phyloP scores from a whole-genome alignment of 2,329 filamentous ascomycete genomes.

The Sphaerulina musiva region DNA sequence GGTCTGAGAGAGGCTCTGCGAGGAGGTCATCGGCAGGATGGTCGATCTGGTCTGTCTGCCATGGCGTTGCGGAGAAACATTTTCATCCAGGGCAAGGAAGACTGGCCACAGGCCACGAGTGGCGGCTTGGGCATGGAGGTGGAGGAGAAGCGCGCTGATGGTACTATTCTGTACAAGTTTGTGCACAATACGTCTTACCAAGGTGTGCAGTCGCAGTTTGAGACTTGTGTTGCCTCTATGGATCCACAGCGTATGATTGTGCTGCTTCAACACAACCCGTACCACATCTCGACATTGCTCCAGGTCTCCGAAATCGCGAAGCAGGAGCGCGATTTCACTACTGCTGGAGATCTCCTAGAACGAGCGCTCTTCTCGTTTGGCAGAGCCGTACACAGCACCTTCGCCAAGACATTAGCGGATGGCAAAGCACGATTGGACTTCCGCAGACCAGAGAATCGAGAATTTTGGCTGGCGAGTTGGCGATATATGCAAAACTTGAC shows the following conservation, averaged over 20 bases:
- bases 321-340: slow-evolving; percentile 79
- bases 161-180: slow-evolving; percentile 68
- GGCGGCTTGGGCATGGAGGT: slow-evolving; percentile 80
- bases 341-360: slow-evolving; percentile 81
- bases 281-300: slow-evolving; percentile 88
- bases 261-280: slow-evolving; percentile 68
- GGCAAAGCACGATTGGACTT: slow-evolving; percentile 81
- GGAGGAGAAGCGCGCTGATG: slow-evolving; percentile 50
- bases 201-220: slow-evolving; percentile 67
- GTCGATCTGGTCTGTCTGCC: slow-evolving; percentile 60
- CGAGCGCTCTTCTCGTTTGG: slow-evolving; percentile 89
- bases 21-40: slow-evolving; percentile 46
- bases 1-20: slow-evolving; percentile 53
- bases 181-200: slow-evolving; percentile 69
- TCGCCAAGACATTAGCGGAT: slow-evolving; percentile 65
- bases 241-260: slow-evolving; percentile 77
- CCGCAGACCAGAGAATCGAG: slow-evolving; percentile 74
- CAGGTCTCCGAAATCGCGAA: slow-evolving; percentile 90
- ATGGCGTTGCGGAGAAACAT: slow-evolving; percentile 69
- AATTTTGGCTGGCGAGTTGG: slow-evolving; percentile 85
- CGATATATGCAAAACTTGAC: slow-evolving; percentile 80
- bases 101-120: slow-evolving; percentile 73
- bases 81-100: slow-evolving; percentile 79
- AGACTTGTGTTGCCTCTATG: slow-evolving; percentile 70
- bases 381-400: slow-evolving; percentile 77